A percentile compares a stretch with the other conserved stretches of the same genome.
These are phyloP conservation scores for Apium graveolens DNA, from an alignment of 129 eudicot genomes.

Conservation along the genomic window DNA sequence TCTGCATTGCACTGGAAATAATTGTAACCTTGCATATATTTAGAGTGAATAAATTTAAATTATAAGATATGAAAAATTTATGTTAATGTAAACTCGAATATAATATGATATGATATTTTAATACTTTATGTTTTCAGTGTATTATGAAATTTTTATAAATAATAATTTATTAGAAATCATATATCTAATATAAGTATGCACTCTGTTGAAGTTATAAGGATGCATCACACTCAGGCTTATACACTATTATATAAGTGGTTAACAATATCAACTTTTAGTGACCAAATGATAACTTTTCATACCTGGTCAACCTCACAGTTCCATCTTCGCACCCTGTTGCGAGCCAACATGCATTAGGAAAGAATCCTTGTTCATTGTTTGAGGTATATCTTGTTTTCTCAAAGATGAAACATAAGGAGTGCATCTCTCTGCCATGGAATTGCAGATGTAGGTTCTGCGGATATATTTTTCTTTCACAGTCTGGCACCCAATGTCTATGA, in stretches of 20 bases:
- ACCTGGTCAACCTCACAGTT: conserved; percentile 94
- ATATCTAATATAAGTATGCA: neutral
- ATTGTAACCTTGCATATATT: neutral
- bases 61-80: no score
- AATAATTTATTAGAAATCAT: no score
- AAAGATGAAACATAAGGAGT: conserved; percentile 59
- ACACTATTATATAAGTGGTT: neutral
- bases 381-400: conserved; percentile 23
- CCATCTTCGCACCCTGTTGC: conserved; percentile 98
- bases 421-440: conserved; percentile 97
- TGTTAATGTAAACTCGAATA: neutral
- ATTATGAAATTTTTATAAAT: no score
- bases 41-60: neutral
- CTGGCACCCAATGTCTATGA: conserved; percentile 53
- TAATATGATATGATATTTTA: no score
- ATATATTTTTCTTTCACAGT: conserved; percentile 42
- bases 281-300: conserved; percentile 6
- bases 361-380: conserved; percentile 18
- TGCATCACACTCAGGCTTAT: neutral
- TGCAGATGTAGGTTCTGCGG: conserved; percentile 78
- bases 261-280: neutral
- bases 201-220: neutral
- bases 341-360: conserved; percentile 40
- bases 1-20: neutral
- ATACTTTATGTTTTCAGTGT: neutral